Base-by-base conservation (phyloP, 495 filamentous ascomycete species). In the Rhizodiscina lignyota region DNA sequence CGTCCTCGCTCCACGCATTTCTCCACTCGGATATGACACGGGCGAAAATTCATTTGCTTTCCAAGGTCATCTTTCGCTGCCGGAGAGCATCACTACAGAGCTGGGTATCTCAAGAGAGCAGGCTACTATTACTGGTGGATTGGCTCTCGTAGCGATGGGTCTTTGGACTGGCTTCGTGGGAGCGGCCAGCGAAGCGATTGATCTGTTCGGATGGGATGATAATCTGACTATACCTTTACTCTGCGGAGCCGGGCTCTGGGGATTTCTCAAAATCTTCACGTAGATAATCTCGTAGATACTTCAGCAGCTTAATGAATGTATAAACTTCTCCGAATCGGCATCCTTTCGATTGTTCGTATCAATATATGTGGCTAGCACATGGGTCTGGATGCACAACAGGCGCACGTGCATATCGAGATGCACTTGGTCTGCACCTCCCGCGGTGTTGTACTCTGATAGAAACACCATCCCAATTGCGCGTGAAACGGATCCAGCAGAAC, bases 181-280 rank as follows among this genome's bases (percentile, higher is more conserved):
- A 10, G 77, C 81, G 34, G 72, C 74, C 21, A 93, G 83, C 51
- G 89, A 97, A 59, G 83, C 87, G 20, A 65, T 92, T 36, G 84
- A 96, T 59, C 44, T 93, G 0, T 94, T 80, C 51, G 77, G 82
- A 19, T 82, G 81, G 81, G 89, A 97, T 52, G 89, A 97, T 61
- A 97, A 97, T 58, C 62, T 96, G 40, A 93, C 87, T 23, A 97
- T 97, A 54, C 89, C 89, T 10, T 73, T 92, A 26, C 58, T 97
- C 34, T 93, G 83, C 52, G 83, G 84, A 11, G 51, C 91, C 12
- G 87, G 89, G 5, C 74, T 97, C 32, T 93, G 81, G 80, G 83
- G 80, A 0, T 91, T 97, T 53, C 61, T 96, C 51, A 94, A 86
- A 62, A 51, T 86, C 28, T 94, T 96, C 67, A 80, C 83, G 20